A percentile compares a stretch with the other conserved stretches of the same genome.
Evolutionary conservation across 768 basidiomycete species (phyloP).

Genomic region (Hortiboletus campestris): DNA sequence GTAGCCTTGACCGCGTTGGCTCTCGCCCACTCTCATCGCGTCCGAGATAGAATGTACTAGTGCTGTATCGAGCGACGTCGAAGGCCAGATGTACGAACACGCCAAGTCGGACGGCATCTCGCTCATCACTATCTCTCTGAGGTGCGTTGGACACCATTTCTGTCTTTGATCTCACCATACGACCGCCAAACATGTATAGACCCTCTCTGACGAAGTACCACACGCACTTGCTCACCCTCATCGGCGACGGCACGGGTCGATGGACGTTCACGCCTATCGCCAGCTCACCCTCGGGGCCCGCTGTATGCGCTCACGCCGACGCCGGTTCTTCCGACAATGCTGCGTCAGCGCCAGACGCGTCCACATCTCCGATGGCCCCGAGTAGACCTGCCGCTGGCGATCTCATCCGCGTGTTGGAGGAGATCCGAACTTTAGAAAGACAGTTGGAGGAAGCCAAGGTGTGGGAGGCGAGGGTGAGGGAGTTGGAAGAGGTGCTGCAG

Average conservation of each 20-base stretch:
- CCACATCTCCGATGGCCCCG: background rate
- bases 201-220: constrained; percentile 90
- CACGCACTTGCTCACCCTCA: constrained; percentile 76
- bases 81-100: constrained; percentile 93
- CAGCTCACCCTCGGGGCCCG: background rate
- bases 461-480: constrained; percentile 29
- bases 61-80: constrained; percentile 94
- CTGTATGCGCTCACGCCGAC: background rate
- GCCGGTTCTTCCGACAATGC: background rate
- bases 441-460: constrained; percentile 22
- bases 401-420: constrained; percentile 27
- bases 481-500: constrained; percentile 25
- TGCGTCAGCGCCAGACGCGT: background rate
- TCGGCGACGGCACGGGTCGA: constrained; percentile 64
- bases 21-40: background rate
- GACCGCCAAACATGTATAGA: constrained; percentile 26
- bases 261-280: constrained; percentile 68
- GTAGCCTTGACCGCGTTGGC: constrained; percentile 21
- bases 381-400: constrained; percentile 9
- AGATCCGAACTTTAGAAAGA: constrained; percentile 25
- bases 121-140: constrained; percentile 87
- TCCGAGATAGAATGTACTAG: constrained; percentile 77
- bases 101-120: constrained; percentile 88
- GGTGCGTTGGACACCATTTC: constrained; percentile 41
- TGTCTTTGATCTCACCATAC: background rate